Percentiles rank a stretch among this genome's conserved stretches.
Evolutionary conservation across 805 yeast species (phyloP).

Genomic region (Metschnikowia vanudenii): DNA sequence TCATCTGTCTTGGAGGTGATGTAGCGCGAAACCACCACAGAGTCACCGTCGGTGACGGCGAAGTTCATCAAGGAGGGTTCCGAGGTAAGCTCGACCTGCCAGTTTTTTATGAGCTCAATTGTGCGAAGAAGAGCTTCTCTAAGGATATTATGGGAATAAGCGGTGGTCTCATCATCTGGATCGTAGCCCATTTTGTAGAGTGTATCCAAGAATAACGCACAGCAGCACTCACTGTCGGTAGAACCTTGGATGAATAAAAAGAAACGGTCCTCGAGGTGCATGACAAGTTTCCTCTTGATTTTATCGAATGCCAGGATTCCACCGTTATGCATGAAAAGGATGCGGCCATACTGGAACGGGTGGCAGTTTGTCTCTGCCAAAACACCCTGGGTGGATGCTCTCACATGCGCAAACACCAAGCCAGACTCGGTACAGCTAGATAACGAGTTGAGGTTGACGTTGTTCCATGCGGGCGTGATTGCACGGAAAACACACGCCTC

Average conservation of each 20-base stretch:
- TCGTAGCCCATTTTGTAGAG: slow-evolving; percentile 73
- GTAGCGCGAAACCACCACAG: slow-evolving; percentile 84
- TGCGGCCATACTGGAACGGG: slow-evolving; percentile 82
- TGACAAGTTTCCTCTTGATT: slow-evolving; percentile 71
- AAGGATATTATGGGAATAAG: slow-evolving; percentile 53
- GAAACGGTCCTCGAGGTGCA: slow-evolving; percentile 75
- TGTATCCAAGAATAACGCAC: slow-evolving; percentile 82
- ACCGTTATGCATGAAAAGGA: slow-evolving; percentile 98
- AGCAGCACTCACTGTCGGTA: slow-evolving; percentile 94
- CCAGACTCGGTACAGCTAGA: slow-evolving; percentile 85
- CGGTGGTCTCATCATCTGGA: slow-evolving; percentile 41
- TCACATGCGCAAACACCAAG: slow-evolving; percentile 89
- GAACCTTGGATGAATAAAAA: slow-evolving; percentile 85
- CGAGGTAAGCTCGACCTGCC: slow-evolving; percentile 64
- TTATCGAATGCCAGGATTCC: slow-evolving; percentile 70
- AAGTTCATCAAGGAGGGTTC: slow-evolving; percentile 84
- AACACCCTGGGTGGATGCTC: slow-evolving; percentile 95
- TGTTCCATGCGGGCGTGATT: slow-evolving; percentile 98
- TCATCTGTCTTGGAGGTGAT: slow-evolving; percentile 88
- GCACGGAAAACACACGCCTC: slow-evolving; percentile 94
- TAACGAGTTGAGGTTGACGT: slow-evolving; percentile 78
- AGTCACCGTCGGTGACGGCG: slow-evolving; percentile 91
- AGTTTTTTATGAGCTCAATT: slow-evolving; percentile 69
- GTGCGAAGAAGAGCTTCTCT: slow-evolving; percentile 71
- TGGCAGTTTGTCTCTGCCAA: slow-evolving; percentile 95